Percentiles rank a stretch among this genome's conserved stretches.
Evolutionary conservation across 257 asterid genomes (phyloP).

Genomic region (Nicotiana tomentosiformis): DNA sequence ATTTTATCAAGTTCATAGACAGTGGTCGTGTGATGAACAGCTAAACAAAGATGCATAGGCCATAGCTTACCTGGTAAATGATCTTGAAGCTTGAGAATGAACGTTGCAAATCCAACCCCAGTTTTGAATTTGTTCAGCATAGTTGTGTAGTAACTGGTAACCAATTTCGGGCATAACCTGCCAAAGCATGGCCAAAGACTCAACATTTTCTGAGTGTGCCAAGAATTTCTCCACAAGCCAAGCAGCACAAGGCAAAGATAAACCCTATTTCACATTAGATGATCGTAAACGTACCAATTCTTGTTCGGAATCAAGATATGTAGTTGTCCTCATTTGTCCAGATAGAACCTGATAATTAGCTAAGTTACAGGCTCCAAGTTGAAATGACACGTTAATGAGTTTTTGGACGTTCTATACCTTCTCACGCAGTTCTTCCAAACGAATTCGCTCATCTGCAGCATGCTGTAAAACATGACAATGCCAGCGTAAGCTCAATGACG

Average conservation of each 20-base stretch:
- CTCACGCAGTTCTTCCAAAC: conserved; percentile 81
- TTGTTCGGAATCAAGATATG: conserved; percentile 65
- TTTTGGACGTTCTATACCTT: conserved; percentile 43
- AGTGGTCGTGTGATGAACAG: neutral
- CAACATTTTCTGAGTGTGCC: neutral
- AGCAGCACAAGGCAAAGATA: neutral
- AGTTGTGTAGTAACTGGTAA: conserved; percentile 76
- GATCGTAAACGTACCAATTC: conserved; percentile 51
- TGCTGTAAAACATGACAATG: conserved; percentile 55
- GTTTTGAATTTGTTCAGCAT: conserved; percentile 56
- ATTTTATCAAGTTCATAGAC: neutral
- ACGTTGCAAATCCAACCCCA: conserved; percentile 98
- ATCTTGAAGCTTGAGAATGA: conserved; percentile 49
- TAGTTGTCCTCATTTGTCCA: conserved; percentile 68
- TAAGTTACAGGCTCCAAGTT: conserved; percentile 1
- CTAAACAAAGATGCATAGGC: neutral
- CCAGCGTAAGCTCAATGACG: neutral
- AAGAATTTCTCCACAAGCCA: neutral
- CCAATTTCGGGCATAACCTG: conserved; percentile 93
- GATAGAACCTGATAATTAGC: conserved; percentile 54
- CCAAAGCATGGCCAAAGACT: conserved; percentile 11
- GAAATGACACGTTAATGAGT: conserved; percentile 11
- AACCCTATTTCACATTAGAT: conserved; percentile 9
- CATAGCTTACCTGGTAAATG: conserved; percentile 60
- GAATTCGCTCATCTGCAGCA: conserved; percentile 98